Evolutionary conservation across 1,139 yeast species (phyloP).

Genomic region (Yamadazyma taylorii): DNA sequence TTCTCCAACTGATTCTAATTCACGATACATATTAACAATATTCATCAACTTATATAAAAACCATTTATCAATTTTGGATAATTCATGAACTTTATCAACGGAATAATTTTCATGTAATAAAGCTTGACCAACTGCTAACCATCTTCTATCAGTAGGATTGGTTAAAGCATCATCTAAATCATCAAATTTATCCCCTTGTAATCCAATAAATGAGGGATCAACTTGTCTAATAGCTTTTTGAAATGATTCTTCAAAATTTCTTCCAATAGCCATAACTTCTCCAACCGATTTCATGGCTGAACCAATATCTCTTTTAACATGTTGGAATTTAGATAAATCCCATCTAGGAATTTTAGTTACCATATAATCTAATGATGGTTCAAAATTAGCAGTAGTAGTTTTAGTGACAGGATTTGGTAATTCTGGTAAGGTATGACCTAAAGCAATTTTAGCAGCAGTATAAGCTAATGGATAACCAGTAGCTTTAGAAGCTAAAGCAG

Average conservation of each 20-base stretch:
- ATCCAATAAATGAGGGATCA: conserved; percentile 87
- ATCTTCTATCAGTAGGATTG: conserved; percentile 95
- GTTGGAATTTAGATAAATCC: conserved; percentile 95
- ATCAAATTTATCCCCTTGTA: conserved; percentile 86
- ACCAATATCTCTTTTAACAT: conserved; percentile 89
- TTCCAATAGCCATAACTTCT: conserved; percentile 98
- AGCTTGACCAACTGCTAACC: conserved; percentile 98
- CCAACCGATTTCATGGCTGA: conserved; percentile 99
- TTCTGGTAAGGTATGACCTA: conserved; percentile 93
- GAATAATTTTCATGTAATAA: conserved; percentile 84
- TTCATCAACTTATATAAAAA: conserved; percentile 89
- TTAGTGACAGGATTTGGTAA: conserved; percentile 95
- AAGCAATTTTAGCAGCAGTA: conserved; percentile 96
- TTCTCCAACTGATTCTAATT: conserved; percentile 64
- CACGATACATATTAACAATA: conserved; percentile 84
- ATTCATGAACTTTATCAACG: conserved; percentile 87
- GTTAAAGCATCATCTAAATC: conserved; percentile 77
- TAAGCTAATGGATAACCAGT: conserved; percentile 98
- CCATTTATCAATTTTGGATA: conserved; percentile 94
- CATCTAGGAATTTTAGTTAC: conserved; percentile 98
- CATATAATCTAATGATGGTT: conserved; percentile 94
- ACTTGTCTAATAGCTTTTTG: conserved; percentile 98
- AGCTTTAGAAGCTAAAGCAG: conserved; percentile 97
- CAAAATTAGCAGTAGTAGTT: conserved; percentile 94
- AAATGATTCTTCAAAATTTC: conserved; percentile 95